These are phyloP conservation scores for Penicillium bialowiezense DNA, from an alignment of 495 filamentous ascomycete genomes.

Conservation along the genomic window DNA sequence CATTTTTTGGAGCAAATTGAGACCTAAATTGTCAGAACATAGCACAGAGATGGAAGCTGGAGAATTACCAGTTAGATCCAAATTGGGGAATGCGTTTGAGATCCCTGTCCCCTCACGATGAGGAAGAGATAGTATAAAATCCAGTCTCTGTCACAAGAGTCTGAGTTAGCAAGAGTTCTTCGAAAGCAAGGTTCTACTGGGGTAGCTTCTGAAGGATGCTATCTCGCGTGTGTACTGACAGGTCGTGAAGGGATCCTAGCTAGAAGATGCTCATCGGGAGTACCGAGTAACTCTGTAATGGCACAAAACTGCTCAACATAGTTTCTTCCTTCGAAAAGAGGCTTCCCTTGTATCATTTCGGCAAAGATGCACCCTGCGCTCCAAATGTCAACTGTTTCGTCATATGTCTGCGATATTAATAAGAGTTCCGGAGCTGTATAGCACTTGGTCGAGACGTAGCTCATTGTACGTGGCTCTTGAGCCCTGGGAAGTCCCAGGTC, in stretches of 20 bases:
- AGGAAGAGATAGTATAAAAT: conserved; percentile 3
- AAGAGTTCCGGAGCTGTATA: conserved; percentile 93
- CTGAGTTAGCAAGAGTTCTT: background rate
- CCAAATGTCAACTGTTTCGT: conserved; percentile 95
- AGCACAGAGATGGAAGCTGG: background rate
- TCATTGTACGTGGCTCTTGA: conserved; percentile 92
- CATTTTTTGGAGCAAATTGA: conserved; percentile 87
- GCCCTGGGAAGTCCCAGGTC: conserved; percentile 89
- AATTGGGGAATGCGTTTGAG: background rate
- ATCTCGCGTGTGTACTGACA: conserved; percentile 4
- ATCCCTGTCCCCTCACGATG: background rate
- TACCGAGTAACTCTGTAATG: conserved; percentile 87
- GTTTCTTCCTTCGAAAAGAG: conserved; percentile 88
- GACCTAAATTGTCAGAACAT: conserved; percentile 40
- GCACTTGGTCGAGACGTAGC: conserved; percentile 79
- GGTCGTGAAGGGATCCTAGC: conserved; percentile 8
- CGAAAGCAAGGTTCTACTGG: too few species aligned
- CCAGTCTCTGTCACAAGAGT: background rate
- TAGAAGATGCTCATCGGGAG: conserved; percentile 62
- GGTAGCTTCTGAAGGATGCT: too few species aligned
- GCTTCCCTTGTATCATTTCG: conserved; percentile 93
- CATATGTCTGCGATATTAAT: conserved; percentile 97
- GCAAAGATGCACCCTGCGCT: conserved; percentile 93
- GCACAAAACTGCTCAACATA: conserved; percentile 94
- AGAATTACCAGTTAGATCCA: background rate